These are phyloP conservation scores for Cyamopsis tetragonoloba DNA, from an alignment of 306 rosid species.

Conservation along the genomic window DNA sequence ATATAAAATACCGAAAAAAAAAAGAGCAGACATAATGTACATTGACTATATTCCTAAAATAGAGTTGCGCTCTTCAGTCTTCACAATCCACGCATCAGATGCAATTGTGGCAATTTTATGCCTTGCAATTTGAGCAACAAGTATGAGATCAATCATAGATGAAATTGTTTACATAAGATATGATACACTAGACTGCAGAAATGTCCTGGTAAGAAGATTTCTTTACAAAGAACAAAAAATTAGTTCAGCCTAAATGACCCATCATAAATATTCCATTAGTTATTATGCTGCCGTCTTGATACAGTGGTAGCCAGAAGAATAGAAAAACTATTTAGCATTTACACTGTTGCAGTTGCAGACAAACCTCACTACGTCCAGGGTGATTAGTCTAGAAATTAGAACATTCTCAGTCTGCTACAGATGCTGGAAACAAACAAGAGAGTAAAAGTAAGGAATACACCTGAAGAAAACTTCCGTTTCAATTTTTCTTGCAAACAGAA, in stretches of 20 bases:
- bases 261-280: not conserved
- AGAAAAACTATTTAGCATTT: conserved; percentile 1
- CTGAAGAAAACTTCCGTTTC: not conserved
- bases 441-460: conserved; percentile 13
- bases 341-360: conserved; percentile 20
- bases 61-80: not conserved
- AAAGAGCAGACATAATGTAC: no score
- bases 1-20: no score
- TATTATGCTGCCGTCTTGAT: not conserved
- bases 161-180: conserved; percentile 11
- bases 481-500: not conserved
- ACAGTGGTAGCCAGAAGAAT: not conserved
- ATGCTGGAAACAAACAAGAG: conserved; percentile 17
- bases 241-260: not conserved
- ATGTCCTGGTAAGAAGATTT: not conserved
- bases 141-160: not conserved
- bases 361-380: conserved; percentile 18
- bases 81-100: not conserved
- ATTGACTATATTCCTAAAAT: not conserved
- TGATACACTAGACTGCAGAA: not conserved
- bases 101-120: not conserved
- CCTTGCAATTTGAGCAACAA: not conserved
- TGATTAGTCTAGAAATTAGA: not conserved
- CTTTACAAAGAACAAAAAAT: not conserved
- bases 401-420: not conserved